A percentile compares a stretch with the other conserved stretches of the same genome.
These are phyloP conservation scores for Dittrichia graveolens DNA, from an alignment of 129 eudicot species.

Conservation along the genomic window DNA sequence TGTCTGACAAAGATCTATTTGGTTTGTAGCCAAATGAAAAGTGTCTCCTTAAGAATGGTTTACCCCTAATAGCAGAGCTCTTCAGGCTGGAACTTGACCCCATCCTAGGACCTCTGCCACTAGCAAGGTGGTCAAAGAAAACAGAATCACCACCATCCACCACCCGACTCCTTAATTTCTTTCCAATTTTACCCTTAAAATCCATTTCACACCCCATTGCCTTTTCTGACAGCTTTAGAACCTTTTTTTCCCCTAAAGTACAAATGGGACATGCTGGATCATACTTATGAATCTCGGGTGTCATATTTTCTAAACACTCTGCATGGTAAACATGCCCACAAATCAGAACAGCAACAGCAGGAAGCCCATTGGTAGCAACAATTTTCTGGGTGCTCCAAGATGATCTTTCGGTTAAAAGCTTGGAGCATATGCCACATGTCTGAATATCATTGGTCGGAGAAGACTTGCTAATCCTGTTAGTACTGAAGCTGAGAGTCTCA, in stretches of 20 bases:
- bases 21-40: conserved; percentile 80
- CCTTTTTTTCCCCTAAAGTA: conserved; percentile 84
- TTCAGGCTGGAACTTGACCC: conserved; percentile 73
- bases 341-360: conserved; percentile 71
- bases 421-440: conserved; percentile 83
- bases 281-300: conserved; percentile 71
- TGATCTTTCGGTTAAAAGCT: conserved; percentile 75
- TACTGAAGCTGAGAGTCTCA: conserved; percentile 55
- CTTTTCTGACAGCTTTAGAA: conserved; percentile 63
- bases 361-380: conserved; percentile 55
- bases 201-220: conserved; percentile 63
- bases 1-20: conserved; percentile 48
- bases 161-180: conserved; percentile 57
- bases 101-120: conserved; percentile 57
- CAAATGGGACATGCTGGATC: conserved; percentile 96
- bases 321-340: conserved; percentile 98
- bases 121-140: conserved; percentile 47
- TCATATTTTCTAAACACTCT: conserved; percentile 89
- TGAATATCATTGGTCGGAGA: conserved; percentile 56
- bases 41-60: conserved; percentile 74
- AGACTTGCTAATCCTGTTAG: conserved; percentile 52
- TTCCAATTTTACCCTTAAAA: conserved; percentile 54
- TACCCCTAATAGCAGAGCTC: conserved; percentile 49
- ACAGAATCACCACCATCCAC: conserved; percentile 47
- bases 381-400: conserved; percentile 72